phyloP scores from a whole-genome alignment of 225 moss, liverwort and hornwort species.

The Physcomitrium patens region DNA sequence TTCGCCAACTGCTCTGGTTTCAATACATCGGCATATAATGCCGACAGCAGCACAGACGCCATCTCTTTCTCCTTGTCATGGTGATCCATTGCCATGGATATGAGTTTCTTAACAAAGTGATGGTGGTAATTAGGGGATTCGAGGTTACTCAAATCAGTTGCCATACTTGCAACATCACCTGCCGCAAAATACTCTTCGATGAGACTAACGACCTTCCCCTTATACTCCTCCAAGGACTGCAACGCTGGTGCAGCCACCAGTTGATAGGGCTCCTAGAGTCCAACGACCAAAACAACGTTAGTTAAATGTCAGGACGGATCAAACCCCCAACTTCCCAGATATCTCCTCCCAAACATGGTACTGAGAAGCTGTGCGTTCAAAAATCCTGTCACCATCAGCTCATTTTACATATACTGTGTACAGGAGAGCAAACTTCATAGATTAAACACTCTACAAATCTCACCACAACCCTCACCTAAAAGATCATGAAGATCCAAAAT shows the following conservation, averaged over 20 bases:
- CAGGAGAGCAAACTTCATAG: no score
- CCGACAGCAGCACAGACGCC: constrained; percentile 83
- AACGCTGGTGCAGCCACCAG: constrained; percentile 80
- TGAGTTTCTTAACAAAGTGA: constrained; percentile 81
- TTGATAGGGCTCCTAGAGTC: constrained; percentile 78
- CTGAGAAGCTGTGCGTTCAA: no score
- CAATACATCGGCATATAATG: constrained; percentile 81
- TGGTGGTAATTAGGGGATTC: constrained; percentile 86
- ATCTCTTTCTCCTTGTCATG: constrained; percentile 95
- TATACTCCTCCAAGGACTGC: constrained; percentile 80
- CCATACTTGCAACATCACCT: constrained; percentile 70
- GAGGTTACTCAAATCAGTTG: constrained; percentile 65
- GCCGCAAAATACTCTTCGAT: constrained; percentile 82
- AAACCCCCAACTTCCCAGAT: no score
- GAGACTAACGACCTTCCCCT: constrained; percentile 74
- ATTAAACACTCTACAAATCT: no score
- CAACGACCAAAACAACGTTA: not conserved
- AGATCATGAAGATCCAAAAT: no score
- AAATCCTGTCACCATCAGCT: no score
- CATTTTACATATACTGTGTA: no score
- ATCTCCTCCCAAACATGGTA: no score
- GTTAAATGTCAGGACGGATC: not conserved
- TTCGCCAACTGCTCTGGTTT: constrained; percentile 80
- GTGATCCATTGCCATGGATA: constrained; percentile 87
- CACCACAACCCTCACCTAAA: no score